Base-by-base conservation (phyloP, 2,329 filamentous ascomycete species). In the Aureobasidium sp. region DNA sequence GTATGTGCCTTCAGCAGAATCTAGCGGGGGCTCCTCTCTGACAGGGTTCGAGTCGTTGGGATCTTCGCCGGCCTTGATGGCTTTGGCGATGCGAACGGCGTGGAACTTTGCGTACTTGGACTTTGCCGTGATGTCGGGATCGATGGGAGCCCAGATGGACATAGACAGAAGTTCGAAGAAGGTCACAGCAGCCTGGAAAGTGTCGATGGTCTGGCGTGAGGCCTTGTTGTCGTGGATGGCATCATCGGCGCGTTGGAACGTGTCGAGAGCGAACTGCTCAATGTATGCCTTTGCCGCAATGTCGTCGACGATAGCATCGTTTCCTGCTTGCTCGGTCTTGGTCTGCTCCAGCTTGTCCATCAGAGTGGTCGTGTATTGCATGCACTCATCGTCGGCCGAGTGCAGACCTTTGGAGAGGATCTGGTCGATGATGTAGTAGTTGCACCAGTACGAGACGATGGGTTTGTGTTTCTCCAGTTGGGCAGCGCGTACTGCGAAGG, bases 41-140 rank as follows among this genome's bases (percentile, higher is more conserved):
- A 84, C 84, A 0, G 93, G 93, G 70, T 97, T 97, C 8, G 90
- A 89, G 61, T 88, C 85, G 74, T 99, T 99, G 3, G 94, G 94
- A 70, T 99, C 92, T 66, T 90, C 87, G 59, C 91, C 91, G 44
- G 92, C 89, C 70, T 92, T 94, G 69, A 97, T 83, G 11, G 94
- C 94, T 75, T 90, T 96, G 16, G 89, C 81, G 70, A 99, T 99
- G 62, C 94, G 85, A 39, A 93, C 79, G 2, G 93, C 92, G 73
- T 97, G 95, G 82, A 90, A 99, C 75, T 97, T 99, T 45, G 93
- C 91, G 72, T 90, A 99, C 73, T 95, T 97, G 75, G 93, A 91
- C 79, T 96, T 97, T 61, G 91, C 84, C 41, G 86, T 81, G 21
- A 87, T 85, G 70, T 97, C 91, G 1, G 83, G 76, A 36, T 96